phyloP scores from a whole-genome alignment of 208 protist genomes.

The Paratrypanosoma confusum region DNA sequence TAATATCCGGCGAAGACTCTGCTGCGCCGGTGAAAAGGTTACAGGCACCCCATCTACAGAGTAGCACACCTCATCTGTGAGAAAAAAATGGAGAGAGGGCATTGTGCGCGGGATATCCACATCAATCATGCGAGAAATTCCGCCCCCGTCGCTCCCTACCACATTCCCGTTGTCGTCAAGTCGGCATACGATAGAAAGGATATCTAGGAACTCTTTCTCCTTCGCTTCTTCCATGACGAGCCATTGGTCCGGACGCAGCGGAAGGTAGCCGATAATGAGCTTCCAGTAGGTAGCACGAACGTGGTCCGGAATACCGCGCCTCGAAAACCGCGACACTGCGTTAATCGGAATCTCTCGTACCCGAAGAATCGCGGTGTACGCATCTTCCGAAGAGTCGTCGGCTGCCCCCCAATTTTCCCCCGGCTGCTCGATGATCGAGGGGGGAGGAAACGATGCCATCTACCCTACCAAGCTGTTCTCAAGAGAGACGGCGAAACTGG shows the following conservation, averaged over 20 bases:
- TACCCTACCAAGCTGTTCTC: too few species aligned
- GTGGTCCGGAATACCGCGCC: constrained; percentile 32
- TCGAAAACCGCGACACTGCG: constrained; percentile 20
- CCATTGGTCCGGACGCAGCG: constrained; percentile 20
- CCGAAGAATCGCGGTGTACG: constrained; percentile 1
- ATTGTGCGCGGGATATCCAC: constrained; percentile 76
- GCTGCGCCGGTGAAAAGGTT: constrained; percentile 33
- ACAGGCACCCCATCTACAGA: constrained; percentile 2
- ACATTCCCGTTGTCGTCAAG: constrained; percentile 16
- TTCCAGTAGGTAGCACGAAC: constrained; percentile 46
- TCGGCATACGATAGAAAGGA: constrained; percentile 14
- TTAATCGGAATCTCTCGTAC: constrained; percentile 4
- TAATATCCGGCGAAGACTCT: constrained; percentile 54
- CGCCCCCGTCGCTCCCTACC: constrained; percentile 5
- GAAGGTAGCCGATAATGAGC: constrained; percentile 62
- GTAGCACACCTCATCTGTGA: not conserved
- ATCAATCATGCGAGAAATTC: constrained; percentile 51
- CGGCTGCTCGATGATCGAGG: constrained; percentile 8
- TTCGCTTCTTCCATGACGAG: constrained; percentile 13
- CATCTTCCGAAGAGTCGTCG: not conserved
- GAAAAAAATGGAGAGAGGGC: constrained; percentile 71
- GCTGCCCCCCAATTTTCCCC: not conserved
- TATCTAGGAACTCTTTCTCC: constrained; percentile 26
- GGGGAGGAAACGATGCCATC: constrained; percentile 8
- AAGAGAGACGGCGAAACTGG: too few species aligned